Percentiles rank a stretch among this genome's conserved stretches.
Conservation (phyloP, 164 flowering plant genomes). For the Nymphaea thermarum region DNA sequence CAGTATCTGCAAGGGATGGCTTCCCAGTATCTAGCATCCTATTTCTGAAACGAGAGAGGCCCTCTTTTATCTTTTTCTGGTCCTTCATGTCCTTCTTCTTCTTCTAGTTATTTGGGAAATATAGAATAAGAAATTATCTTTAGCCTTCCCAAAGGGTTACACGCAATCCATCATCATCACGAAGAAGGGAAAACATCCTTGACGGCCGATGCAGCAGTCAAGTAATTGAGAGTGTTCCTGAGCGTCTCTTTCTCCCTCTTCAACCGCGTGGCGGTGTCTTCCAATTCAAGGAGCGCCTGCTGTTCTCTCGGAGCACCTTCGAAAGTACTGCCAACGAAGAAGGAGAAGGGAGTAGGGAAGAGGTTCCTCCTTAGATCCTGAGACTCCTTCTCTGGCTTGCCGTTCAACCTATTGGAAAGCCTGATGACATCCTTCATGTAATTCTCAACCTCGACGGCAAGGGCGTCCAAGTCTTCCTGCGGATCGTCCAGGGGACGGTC, state of each 20-base stretch:
- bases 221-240: slow-evolving; percentile 83
- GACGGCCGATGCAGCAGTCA: slow-evolving; percentile 91
- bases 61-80: neutral
- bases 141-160: too few relatives aligned
- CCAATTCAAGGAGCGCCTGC: slow-evolving; percentile 89
- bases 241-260: slow-evolving; percentile 91
- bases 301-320: slow-evolving; percentile 98
- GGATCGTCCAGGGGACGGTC: slow-evolving; percentile 59
- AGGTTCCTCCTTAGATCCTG: slow-evolving; percentile 70
- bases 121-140: neutral
- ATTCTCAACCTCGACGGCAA: slow-evolving; percentile 68
- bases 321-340: slow-evolving; percentile 92
- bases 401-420: slow-evolving; percentile 71
- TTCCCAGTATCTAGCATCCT: neutral
- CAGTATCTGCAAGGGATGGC: neutral
- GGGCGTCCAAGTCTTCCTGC: slow-evolving; percentile 47
- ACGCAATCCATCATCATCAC: neutral
- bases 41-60: neutral
- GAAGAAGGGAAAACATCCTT: slow-evolving; percentile 87
- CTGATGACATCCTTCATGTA: slow-evolving; percentile 92
- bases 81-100: neutral
- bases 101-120: neutral
- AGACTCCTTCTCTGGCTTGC: slow-evolving; percentile 79
- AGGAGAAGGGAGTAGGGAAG: slow-evolving; percentile 91
- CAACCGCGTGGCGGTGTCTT: slow-evolving; percentile 74